phyloP scores from a whole-genome alignment of 1,284 basidiomycete species.

The Chondrostereum purpureum region DNA sequence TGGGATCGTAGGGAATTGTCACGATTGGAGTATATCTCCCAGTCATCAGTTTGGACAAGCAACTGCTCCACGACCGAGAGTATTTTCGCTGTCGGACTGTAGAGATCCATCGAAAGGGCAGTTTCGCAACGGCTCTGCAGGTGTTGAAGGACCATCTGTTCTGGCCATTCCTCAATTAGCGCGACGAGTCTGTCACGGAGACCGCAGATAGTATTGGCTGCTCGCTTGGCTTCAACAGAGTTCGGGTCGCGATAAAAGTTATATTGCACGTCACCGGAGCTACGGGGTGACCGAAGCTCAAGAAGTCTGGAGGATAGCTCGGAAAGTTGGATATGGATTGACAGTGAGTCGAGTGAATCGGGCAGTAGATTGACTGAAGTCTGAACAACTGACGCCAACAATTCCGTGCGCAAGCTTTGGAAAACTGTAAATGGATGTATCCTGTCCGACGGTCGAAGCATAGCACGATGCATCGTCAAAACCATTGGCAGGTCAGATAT shows the following conservation, averaged over 20 bases:
- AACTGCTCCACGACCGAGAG: constrained; percentile 85
- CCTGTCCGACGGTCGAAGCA: constrained; percentile 6
- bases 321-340: constrained; percentile 41
- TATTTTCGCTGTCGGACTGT: constrained; percentile 78
- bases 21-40: constrained; percentile 91
- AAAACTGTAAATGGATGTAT: constrained; percentile 18
- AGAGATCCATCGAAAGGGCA: constrained; percentile 60
- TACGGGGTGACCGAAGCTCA: constrained; percentile 21
- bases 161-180: constrained; percentile 85
- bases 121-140: constrained; percentile 72
- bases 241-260: constrained; percentile 84
- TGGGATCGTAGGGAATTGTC: constrained; percentile 74
- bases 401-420: constrained; percentile 20
- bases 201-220: constrained; percentile 41
- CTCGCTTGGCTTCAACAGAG: constrained; percentile 62
- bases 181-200: constrained; percentile 48
- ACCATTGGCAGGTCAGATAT: background rate
- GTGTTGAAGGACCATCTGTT: constrained; percentile 93
- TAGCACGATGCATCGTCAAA: background rate
- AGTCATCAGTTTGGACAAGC: constrained; percentile 87
- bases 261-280: constrained; percentile 25
- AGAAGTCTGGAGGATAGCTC: constrained; percentile 32
- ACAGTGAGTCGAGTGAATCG: constrained; percentile 41
- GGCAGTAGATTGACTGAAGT: constrained; percentile 26
- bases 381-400: constrained; percentile 27